These are phyloP conservation scores for Dactylellina sp. DNA, from an alignment of 2,329 filamentous ascomycete species.

Conservation along the genomic window DNA sequence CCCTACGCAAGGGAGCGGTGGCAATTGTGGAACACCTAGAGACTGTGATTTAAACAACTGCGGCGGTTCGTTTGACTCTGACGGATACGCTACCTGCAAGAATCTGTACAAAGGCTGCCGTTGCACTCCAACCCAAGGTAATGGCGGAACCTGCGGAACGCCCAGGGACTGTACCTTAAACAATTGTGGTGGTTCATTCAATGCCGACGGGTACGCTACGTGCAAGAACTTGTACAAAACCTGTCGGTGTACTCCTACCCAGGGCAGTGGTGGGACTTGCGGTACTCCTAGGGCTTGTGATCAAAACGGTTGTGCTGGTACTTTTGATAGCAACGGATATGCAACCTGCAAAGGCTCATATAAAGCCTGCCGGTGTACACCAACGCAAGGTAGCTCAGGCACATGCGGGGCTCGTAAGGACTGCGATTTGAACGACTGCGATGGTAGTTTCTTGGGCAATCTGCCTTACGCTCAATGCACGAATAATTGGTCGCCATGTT, in stretches of 20 bases:
- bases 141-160: neutral
- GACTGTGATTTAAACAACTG: conserved; percentile 1
- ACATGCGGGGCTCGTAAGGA: conserved; percentile 2
- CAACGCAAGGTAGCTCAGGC: conserved; percentile 10
- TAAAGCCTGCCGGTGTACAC: conserved; percentile 21
- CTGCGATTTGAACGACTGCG: conserved; percentile 12
- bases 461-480: conserved; percentile 24
- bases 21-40: conserved; percentile 7
- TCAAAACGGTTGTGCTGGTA: neutral
- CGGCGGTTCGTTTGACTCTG: conserved; percentile 16
- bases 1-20: neutral
- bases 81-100: conserved; percentile 23
- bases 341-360: conserved; percentile 17
- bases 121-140: conserved; percentile 8
- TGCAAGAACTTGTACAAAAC: conserved; percentile 17
- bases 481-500: conserved; percentile 11
- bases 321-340: conserved; percentile 23
- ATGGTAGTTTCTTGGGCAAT: conserved; percentile 22
- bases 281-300: conserved; percentile 5
- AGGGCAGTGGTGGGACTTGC: conserved; percentile 1
- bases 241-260: conserved; percentile 17
- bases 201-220: conserved; percentile 13
- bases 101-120: conserved; percentile 11
- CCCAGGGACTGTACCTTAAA: neutral
- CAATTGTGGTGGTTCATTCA: conserved; percentile 7